Conservation (phyloP, 306 rosid genomes). For the Malus sieversii region DNA sequence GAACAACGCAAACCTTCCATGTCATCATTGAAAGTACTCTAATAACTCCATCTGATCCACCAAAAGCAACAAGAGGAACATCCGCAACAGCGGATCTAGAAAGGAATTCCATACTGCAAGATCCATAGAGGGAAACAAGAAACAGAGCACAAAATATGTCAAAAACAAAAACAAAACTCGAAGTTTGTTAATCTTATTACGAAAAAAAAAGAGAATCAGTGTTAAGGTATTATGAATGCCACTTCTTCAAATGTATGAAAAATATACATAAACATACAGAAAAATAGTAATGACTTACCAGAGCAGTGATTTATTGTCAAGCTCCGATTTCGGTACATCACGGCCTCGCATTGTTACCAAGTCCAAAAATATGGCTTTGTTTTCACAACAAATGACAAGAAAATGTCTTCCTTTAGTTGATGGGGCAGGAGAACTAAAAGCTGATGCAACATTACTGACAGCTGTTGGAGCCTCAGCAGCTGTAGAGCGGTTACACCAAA, state of each 20-base stretch:
- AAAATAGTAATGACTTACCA: slow-evolving; percentile 49
- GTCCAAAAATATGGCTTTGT: slow-evolving; percentile 96
- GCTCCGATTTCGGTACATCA: slow-evolving; percentile 95
- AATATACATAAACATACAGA: background rate
- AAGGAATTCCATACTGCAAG: slow-evolving; percentile 95
- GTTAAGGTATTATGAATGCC: background rate
- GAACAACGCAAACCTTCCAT: slow-evolving; percentile 71
- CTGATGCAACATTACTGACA: slow-evolving; percentile 55
- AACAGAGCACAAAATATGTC: background rate
- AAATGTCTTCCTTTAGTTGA: slow-evolving; percentile 95
- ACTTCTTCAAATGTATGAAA: background rate
- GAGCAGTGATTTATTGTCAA: slow-evolving; percentile 86
- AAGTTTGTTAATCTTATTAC: background rate
- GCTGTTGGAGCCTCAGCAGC: slow-evolving; percentile 96
- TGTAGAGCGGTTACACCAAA: slow-evolving; percentile 80
- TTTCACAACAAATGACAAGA: slow-evolving; percentile 93
- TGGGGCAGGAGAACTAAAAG: slow-evolving; percentile 77
- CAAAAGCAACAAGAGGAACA: slow-evolving; percentile 97
- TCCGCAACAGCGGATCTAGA: slow-evolving; percentile 74
- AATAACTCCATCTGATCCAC: slow-evolving; percentile 94
- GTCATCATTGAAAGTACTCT: slow-evolving; percentile 98
- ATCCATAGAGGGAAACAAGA: slow-evolving; percentile 20
- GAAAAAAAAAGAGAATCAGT: background rate
- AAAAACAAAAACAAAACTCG: background rate
- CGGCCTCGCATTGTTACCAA: slow-evolving; percentile 98